Base-by-base conservation (phyloP, 176 grass and related monocot genomes). In the Eleusine indica region DNA sequence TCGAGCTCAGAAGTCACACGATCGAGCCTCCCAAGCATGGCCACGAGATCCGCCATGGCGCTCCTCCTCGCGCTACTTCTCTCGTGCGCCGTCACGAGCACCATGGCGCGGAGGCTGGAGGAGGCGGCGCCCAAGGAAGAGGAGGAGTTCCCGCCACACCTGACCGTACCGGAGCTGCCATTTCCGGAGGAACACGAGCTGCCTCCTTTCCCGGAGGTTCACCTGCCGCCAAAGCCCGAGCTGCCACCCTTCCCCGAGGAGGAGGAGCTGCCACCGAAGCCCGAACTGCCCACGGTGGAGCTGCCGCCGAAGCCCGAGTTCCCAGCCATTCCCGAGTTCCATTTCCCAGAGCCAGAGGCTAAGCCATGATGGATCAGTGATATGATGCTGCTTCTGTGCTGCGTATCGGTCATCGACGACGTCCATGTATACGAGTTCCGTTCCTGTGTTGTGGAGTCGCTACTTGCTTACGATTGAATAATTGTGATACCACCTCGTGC, bases 91-190 rank as follows among this genome's bases (percentile, higher is more conserved):
- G 21, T 21, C 62, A 60, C 18, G 63, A 76, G 82, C 77, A 5
- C 17, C 63, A 42, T 8, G 13, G 82, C n/a, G 13, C 73, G 87
- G 12, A 89, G 7, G 32, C 65, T 81, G 29, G 32, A 70, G 35
- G 87, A 84, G 13, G 44, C 41, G 7, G 8, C 56, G 19, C 18
- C n/a, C 16, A 11, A 74, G 42, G 47, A 74, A 25, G 56, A 83
- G 15, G 54, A 83, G 14, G 72, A 74, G 63, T 68, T 66, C 62
- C 77, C 77, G 9, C 52, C 79, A 22, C 51, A 81, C 53, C 75
- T 69, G 66, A 4, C 73, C 22, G 74, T 70, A 51, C 81, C 80
- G 35, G 81, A 83, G 60, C 46, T 73, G 46, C 71, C 71, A 3
- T 12, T 52, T 0, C 84, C 72, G 3, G 74, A 77, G 65, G 25